Percentiles rank a stretch among this genome's conserved stretches.
Evolutionary conservation across 768 basidiomycete genomes (phyloP).

Genomic region (Collybia nuda): DNA sequence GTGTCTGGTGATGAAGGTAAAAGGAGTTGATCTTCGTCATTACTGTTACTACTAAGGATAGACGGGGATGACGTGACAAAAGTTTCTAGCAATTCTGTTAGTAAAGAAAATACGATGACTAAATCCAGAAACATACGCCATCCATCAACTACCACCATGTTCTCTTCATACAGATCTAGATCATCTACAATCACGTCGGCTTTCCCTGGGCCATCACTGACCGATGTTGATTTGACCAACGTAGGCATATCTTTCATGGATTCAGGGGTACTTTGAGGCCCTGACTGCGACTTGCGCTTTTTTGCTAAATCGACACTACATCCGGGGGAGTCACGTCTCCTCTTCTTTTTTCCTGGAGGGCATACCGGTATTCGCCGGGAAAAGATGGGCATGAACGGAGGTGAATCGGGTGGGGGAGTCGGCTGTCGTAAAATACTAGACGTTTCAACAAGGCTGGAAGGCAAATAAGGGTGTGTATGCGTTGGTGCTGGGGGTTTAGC

Average conservation of each 20-base stretch:
- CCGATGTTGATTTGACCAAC: no score
- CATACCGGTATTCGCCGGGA: slow-evolving; percentile 13
- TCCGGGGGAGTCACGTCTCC: no score
- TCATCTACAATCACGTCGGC: slow-evolving; percentile 30
- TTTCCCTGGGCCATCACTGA: no score
- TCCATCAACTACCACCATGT: slow-evolving; percentile 61
- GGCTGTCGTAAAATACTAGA: slow-evolving; percentile 20
- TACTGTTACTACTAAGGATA: slow-evolving; percentile 39
- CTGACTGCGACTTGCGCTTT: no score
- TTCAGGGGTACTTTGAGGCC: no score
- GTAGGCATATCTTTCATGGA: no score
- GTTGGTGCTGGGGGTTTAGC: slow-evolving; percentile 4
- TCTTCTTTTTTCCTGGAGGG: neutral
- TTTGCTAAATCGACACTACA: no score
- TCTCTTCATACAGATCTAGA: slow-evolving; percentile 39
- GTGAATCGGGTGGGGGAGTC: slow-evolving; percentile 21
- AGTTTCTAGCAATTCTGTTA: slow-evolving; percentile 24
- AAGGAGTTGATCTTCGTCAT: slow-evolving; percentile 55
- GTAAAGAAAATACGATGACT: neutral
- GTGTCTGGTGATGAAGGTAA: slow-evolving; percentile 46
- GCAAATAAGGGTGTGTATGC: slow-evolving; percentile 9
- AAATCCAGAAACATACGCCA: slow-evolving; percentile 49
- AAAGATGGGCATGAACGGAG: slow-evolving; percentile 30
- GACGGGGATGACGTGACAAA: slow-evolving; percentile 41
- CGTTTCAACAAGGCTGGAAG: slow-evolving; percentile 10